Percentiles rank a stretch among this genome's conserved stretches.
phyloP scores from a whole-genome alignment of 495 filamentous ascomycete genomes.

The Aspergillus conjunctus region DNA sequence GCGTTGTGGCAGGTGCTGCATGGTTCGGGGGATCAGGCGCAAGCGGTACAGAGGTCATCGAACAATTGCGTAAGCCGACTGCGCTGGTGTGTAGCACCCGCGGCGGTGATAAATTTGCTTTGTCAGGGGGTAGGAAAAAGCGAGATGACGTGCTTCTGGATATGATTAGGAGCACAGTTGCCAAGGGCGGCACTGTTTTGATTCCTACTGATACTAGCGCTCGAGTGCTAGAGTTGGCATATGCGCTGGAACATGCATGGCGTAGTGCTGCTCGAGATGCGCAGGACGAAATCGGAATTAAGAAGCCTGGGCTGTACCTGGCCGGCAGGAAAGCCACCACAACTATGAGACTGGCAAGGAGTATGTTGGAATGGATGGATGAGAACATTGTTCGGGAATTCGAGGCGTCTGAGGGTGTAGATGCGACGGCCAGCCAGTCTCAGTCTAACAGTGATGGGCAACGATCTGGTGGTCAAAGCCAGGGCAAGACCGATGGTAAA shows the following conservation, averaged over 20 bases:
- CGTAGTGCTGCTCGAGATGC: constrained; percentile 59
- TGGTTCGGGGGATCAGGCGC: constrained; percentile 84
- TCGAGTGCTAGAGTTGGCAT: constrained; percentile 88
- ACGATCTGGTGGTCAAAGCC: constrained; percentile 34
- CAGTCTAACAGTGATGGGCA: constrained; percentile 42
- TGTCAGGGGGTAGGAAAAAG: constrained; percentile 71
- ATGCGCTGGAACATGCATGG: constrained; percentile 91
- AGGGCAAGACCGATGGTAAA: constrained; percentile 44
- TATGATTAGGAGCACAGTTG: constrained; percentile 74
- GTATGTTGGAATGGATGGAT: constrained; percentile 99
- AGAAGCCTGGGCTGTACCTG: constrained; percentile 73
- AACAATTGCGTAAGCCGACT: constrained; percentile 88
- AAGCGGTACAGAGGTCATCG: constrained; percentile 86
- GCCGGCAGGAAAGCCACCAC: constrained; percentile 78
- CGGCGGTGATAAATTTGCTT: constrained; percentile 71
- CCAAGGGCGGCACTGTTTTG: constrained; percentile 86
- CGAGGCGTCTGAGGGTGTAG: constrained; percentile 67
- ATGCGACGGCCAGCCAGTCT: constrained; percentile 48
- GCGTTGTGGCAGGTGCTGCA: constrained; percentile 87
- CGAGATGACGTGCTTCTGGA: constrained; percentile 83
- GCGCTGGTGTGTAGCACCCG: constrained; percentile 88
- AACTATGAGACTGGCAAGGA: constrained; percentile 84
- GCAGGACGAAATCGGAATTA: constrained; percentile 57
- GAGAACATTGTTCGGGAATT: constrained; percentile 89
- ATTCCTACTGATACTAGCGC: constrained; percentile 96